Evolutionary conservation across 2,329 filamentous ascomycete genomes (phyloP), one percentile per base, ranked within the genome.

Genomic region (Aspergillus sp.): DNA sequence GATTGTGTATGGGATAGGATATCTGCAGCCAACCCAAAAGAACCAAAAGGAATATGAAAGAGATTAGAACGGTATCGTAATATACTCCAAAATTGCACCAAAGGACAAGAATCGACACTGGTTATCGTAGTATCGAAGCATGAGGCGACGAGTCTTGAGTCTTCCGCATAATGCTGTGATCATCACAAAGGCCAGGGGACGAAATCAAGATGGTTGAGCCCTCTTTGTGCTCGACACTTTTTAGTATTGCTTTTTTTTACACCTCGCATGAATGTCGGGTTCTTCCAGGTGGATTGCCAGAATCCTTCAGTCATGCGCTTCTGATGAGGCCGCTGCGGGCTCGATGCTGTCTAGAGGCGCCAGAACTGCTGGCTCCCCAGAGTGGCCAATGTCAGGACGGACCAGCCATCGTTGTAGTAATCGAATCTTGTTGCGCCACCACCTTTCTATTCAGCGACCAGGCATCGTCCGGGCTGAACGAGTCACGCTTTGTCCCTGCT

Each of bases 11-110:
- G 35, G 19, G 7, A 33, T 38, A 7, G 7, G 22, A 22, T 22
- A 22, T 22, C 7, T 22, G 22, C 22, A 22, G 22, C 22, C 22
- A 22, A 26, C 24, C 22, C 14, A 33, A 32, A 13, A 19, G 33
- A 14, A 24, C 51, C 45, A 46, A 52, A 50, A 38, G 14, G 16
- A 17, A 38, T n/a, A 38, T 38, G 35, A 42, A 42, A n/a, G 19
- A 24, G 40, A 42, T 42, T 42, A 42, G 17, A 42, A 20, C 19
- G 40, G 40, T 42, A 42, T 42, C 40, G 11, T 42, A 5, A 16
- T 19, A 17, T 10, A 42, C 14, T 42, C 19, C 16, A 13, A 42
- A 17, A 20, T 17, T 42, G 40, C 17, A 7, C 19, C 16, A 38
- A 38, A 11, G 35, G 9, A 22, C 24, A 44, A 40, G 33, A 44